Evolutionary conservation across 2,329 filamentous ascomycete species (phyloP), one percentile per base, ranked within the genome.

Genomic region (Epichloe coenophiala): DNA sequence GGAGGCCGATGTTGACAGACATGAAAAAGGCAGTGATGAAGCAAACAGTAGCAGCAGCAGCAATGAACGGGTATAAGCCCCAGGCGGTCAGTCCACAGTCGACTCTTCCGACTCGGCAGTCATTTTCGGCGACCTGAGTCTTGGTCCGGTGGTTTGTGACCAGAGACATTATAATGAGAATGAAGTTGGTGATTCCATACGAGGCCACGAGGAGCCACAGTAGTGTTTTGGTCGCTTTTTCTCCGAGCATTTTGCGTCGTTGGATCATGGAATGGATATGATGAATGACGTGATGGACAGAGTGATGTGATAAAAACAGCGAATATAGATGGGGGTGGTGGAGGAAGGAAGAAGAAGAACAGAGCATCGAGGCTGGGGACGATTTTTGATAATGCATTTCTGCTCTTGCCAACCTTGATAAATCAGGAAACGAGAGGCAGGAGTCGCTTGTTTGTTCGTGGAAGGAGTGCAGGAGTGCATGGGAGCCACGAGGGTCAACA

Each of bases 171-270:
- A 58, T 35, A 49, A 57, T 45, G 40, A 63, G 57, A 37, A 55
- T 9, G 13, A 62, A 47, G 48, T 58, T 62, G 44, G 47, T 44
- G 8, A 60, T 0, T 38, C 35, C 45, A 43, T 61, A 62, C 46
- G 59, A n/a, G 39, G 35, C 44, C 8, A 62, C 47, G 8, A 59
- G 52, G 1, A 40, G 9, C 5, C 47, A 37, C 43, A 63, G 55
- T 23, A 56, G 5, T 11, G 40, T 6, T 31, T 52, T 55, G 51
- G 44, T 11, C 17, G 31, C 5, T 40, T n/a, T 21, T 8, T 40
- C 12, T n/a, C 9, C n/a, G 3, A 19, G 1, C 40, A 49, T 43
- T 3, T 27, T 49, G 39, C 39, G 35, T 15, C 19, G 15, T 7
- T 7, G 37, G 17, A 27, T 17, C 1, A n/a, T 33, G 8, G 27